Evolutionary conservation across 2,329 filamentous ascomycete genomes (phyloP).

Genomic region (Blastomyces silverae): DNA sequence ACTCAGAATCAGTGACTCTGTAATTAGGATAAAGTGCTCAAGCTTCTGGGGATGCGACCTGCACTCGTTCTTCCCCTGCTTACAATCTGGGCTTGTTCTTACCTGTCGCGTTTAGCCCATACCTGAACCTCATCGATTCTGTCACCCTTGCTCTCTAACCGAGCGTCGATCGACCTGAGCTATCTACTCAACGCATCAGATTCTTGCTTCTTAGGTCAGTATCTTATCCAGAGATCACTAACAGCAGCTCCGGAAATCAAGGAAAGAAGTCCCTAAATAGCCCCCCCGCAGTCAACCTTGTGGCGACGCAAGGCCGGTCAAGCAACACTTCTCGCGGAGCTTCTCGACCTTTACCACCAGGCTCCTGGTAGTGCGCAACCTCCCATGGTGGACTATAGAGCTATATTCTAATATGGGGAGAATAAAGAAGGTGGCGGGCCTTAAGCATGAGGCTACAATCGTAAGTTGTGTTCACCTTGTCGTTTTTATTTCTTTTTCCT

Average conservation of each 20-base stretch:
- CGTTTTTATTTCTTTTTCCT: background rate
- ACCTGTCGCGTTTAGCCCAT: background rate
- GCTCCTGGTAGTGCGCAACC: conserved; percentile 17
- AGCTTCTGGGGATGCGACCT: conserved; percentile 35
- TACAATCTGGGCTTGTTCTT: conserved; percentile 12
- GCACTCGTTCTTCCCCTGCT: conserved; percentile 36
- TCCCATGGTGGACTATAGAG: conserved; percentile 39
- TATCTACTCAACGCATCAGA: background rate
- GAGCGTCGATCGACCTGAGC: background rate
- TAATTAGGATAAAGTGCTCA: conserved; percentile 18
- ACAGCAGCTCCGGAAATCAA: background rate
- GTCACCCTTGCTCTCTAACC: conserved; percentile 9
- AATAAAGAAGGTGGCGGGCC: conserved; percentile 49
- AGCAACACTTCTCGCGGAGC: background rate
- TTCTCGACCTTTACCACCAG: background rate
- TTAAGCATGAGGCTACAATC: conserved; percentile 48
- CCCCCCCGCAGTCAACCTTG: background rate
- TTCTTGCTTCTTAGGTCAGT: background rate
- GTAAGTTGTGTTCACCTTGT: conserved; percentile 31
- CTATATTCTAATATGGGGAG: conserved; percentile 42
- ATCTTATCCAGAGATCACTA: background rate
- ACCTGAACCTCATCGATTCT: background rate
- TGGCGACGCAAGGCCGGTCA: background rate
- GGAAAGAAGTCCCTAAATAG: background rate
- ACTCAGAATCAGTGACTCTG: conserved; percentile 2